Evolutionary conservation across 768 basidiomycete genomes (phyloP), one percentile per base, ranked within the genome.

Genomic region (Amanita subjunquillea): DNA sequence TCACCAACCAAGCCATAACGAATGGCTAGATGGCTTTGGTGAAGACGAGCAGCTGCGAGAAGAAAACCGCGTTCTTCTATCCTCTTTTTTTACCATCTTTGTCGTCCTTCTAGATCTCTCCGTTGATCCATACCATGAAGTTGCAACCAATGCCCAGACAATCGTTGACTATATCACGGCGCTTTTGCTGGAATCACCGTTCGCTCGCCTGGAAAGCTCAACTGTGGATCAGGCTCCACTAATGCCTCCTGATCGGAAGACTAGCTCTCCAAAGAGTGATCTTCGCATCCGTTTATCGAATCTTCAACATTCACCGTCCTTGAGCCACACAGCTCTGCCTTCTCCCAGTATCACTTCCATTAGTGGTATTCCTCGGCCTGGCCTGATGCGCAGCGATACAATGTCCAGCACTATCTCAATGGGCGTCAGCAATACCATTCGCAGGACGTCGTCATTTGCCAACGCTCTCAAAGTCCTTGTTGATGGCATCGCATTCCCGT

Each of bases 81-180:
- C 90, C n/a, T 90, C 87, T 2, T 92, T 95, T 73, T 92, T 91
- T 74, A 91, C 92, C 22, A 89, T 98, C 57, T 93, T 90, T 60
- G 84, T 85, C 13, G 79, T 85, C 4, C 75, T 99, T 13, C 71
- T 96, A 54, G 94, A 97, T 64, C 76, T 98, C 8, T 91, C 93
- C 0, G 85, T 86, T 8, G 96, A 98, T 60, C 89, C 95, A 0
- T 91, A 95, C 61, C 81, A 85, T 44, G 93, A 97, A 64, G 93
- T 98, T 12, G 87, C 92, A 0, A 82, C 87, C 6, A 82, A 90
- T 61, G 94, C 94, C 0, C 87, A 88, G 60, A 93, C 90, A 0
- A 82, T 95, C 25, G 78, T 91, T 29, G 96, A 99, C 67, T 96
- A 95, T 63, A 78, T 96, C 59, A 83, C 89, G 69, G 92, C 91